A percentile compares a stretch with the other conserved stretches of the same genome.
Conservation (phyloP, 106 monocot species). For the Xerophyta viscosa region DNA sequence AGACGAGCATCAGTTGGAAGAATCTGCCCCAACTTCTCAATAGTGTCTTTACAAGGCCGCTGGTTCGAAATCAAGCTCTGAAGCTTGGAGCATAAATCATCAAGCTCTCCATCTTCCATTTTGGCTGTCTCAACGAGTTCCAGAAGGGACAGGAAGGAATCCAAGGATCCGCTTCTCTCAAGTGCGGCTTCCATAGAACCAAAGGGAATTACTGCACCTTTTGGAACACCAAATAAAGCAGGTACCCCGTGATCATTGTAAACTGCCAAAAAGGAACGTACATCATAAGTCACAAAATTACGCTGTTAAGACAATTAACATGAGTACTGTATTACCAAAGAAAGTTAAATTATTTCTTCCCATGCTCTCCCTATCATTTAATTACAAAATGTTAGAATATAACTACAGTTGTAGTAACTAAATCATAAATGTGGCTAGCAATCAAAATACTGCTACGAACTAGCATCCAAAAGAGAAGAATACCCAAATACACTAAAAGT, state of each 20-base stretch:
- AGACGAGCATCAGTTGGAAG: constrained; percentile 43
- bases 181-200: constrained; percentile 77
- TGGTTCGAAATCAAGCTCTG: constrained; percentile 56
- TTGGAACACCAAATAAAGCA: constrained; percentile 63
- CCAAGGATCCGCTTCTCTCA: constrained; percentile 42
- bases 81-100: constrained; percentile 48
- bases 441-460: too few species aligned
- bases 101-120: constrained; percentile 44
- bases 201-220: constrained; percentile 79
- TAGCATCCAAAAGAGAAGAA: too few species aligned
- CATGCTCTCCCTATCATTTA: too few species aligned
- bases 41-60: constrained; percentile 21
- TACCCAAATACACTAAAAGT: too few species aligned
- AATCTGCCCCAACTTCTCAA: constrained; percentile 30
- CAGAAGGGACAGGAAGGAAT: constrained; percentile 45
- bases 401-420: too few species aligned
- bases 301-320: too few species aligned
- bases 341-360: too few species aligned
- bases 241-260: constrained; percentile 74
- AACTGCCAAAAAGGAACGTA: constrained; percentile 34
- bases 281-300: too few species aligned
- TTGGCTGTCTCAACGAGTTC: constrained; percentile 53
- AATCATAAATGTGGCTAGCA: too few species aligned
- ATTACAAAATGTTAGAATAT: too few species aligned
- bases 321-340: too few species aligned